Evolutionary conservation across 2,329 filamentous ascomycete species (phyloP).

Genomic region (Fusarium oxysporum): DNA sequence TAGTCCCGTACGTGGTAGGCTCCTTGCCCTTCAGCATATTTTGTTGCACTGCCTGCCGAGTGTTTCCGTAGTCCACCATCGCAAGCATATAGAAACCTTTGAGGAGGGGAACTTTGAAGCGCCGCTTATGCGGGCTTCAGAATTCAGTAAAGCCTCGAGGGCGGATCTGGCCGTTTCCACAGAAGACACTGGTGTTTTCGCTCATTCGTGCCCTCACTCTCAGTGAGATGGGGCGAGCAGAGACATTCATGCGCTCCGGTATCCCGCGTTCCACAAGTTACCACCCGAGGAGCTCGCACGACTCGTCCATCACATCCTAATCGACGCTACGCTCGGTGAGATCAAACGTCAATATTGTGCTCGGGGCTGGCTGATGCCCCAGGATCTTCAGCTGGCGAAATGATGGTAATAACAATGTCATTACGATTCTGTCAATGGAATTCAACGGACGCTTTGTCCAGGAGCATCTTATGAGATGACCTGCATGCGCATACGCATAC

Average conservation of each 20-base stretch:
- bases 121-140: constrained; percentile 49
- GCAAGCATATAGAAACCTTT: constrained; percentile 17
- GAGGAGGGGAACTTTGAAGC: constrained; percentile 27
- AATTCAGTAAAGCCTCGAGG: constrained; percentile 37
- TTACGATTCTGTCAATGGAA: constrained; percentile 38
- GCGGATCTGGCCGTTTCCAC: constrained; percentile 39
- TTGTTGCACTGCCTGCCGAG: constrained; percentile 21
- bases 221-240: constrained; percentile 18
- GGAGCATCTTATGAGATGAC: constrained; percentile 37
- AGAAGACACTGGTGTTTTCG: constrained; percentile 30
- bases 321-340: constrained; percentile 30
- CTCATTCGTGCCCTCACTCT: constrained; percentile 41
- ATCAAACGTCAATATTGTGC: constrained; percentile 27
- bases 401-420: constrained; percentile 38
- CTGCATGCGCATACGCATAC: constrained; percentile 29
- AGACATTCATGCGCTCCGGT: constrained; percentile 34
- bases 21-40: constrained; percentile 18
- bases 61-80: constrained; percentile 29
- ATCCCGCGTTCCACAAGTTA: constrained; percentile 24
- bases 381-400: constrained; percentile 38
- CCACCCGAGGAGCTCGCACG: constrained; percentile 21
- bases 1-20: neutral
- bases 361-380: constrained; percentile 37
- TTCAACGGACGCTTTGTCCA: constrained; percentile 34
- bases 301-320: constrained; percentile 34